phyloP scores from a whole-genome alignment of 768 basidiomycete species.

The Termitomyces sp. region DNA sequence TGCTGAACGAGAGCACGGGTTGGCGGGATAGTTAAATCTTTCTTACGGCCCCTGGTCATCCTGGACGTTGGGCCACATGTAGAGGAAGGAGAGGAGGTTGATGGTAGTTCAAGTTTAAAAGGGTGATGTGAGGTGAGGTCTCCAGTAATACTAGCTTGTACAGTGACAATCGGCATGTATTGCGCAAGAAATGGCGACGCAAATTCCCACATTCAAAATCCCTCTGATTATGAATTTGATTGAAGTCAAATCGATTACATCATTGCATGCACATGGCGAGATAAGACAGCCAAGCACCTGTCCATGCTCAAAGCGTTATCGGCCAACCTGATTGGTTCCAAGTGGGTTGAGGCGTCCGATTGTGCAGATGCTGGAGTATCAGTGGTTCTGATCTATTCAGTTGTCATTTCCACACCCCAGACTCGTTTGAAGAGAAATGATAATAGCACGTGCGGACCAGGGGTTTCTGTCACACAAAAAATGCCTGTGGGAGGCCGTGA shows the following conservation, averaged over 20 bases:
- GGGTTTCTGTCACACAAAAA: slow-evolving; percentile 50
- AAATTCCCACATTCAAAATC: slow-evolving; percentile 15
- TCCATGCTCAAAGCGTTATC: slow-evolving; percentile 2
- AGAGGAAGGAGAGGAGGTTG: slow-evolving; percentile 5
- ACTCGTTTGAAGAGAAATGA: slow-evolving; percentile 45
- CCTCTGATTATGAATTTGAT: slow-evolving; percentile 21
- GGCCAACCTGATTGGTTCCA: slow-evolving; percentile 4
- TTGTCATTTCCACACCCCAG: slow-evolving; percentile 36
- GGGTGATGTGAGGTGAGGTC: slow-evolving; percentile 7
- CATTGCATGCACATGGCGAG: slow-evolving; percentile 8
- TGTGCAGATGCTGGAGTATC: not conserved
- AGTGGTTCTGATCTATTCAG: not conserved
- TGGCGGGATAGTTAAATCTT: slow-evolving; percentile 54
- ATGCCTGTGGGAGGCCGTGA: slow-evolving; percentile 26
- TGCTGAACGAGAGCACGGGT: slow-evolving; percentile 56
- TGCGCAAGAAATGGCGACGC: slow-evolving; percentile 27
- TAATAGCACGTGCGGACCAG: slow-evolving; percentile 51
- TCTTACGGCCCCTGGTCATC: slow-evolving; percentile 65
- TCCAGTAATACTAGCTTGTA: slow-evolving; percentile 8
- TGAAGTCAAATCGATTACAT: slow-evolving; percentile 16
- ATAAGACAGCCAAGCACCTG: slow-evolving; percentile 9
- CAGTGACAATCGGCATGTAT: slow-evolving; percentile 25
- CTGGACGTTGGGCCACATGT: slow-evolving; percentile 9
- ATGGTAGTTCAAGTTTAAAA: slow-evolving; percentile 9
- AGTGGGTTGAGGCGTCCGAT: not conserved